phyloP scores from a whole-genome alignment of 2,329 filamentous ascomycete species.

The Paramyrothecium roridum region DNA sequence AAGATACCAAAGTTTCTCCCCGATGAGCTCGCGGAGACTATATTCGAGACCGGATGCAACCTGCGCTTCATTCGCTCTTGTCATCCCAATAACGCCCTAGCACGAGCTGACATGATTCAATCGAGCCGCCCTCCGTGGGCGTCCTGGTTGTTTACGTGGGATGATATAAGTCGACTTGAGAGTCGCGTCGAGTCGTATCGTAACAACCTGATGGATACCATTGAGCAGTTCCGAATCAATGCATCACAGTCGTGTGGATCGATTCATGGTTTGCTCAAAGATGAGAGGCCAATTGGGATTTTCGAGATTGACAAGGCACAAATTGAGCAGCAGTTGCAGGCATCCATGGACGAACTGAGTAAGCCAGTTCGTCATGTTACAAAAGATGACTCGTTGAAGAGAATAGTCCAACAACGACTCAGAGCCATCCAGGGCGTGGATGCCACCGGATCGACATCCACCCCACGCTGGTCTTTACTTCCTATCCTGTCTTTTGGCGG shows the following conservation, averaged over 20 bases:
- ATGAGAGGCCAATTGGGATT: constrained; percentile 30
- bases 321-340: constrained; percentile 44
- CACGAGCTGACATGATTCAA: constrained; percentile 44
- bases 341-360: constrained; percentile 46
- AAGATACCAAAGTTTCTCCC: constrained; percentile 72
- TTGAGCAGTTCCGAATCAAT: constrained; percentile 9
- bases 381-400: constrained; percentile 32
- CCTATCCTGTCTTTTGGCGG: constrained; percentile 75
- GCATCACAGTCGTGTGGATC: neutral
- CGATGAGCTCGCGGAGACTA: constrained; percentile 61
- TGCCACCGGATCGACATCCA: constrained; percentile 27
- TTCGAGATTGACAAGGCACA: constrained; percentile 46
- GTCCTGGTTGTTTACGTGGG: constrained; percentile 71
- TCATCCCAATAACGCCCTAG: constrained; percentile 69
- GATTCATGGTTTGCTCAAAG: constrained; percentile 4
- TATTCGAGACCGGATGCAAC: constrained; percentile 80
- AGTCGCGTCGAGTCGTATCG: constrained; percentile 45
- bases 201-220: constrained; percentile 18
- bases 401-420: constrained; percentile 37
- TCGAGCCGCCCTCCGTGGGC: constrained; percentile 52
- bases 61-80: constrained; percentile 68
- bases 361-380: constrained; percentile 22
- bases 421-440: constrained; percentile 20
- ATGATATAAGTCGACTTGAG: constrained; percentile 63
- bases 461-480: constrained; percentile 55